Conservation (phyloP, 2,329 filamentous ascomycete genomes). For the Endoconidiophora polonica region DNA sequence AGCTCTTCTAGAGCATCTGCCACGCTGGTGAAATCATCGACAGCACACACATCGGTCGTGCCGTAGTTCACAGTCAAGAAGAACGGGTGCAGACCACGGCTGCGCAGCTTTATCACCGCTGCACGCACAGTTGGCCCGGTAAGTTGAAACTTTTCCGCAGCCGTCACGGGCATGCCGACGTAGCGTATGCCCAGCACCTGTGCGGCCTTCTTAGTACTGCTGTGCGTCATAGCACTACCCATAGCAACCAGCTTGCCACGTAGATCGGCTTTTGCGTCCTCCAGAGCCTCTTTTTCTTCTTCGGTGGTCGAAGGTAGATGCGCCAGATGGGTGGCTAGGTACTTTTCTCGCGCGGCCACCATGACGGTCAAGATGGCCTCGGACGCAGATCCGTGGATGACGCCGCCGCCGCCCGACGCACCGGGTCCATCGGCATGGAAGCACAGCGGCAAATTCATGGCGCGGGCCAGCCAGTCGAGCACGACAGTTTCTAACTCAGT, state of each 20-base stretch:
- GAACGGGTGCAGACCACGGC: slow-evolving; percentile 63
- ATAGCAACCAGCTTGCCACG: slow-evolving; percentile 51
- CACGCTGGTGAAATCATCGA: slow-evolving; percentile 65
- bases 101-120: slow-evolving; percentile 47
- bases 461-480: slow-evolving; percentile 75
- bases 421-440: slow-evolving; percentile 49
- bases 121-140: slow-evolving; percentile 44
- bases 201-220: slow-evolving; percentile 72
- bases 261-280: slow-evolving; percentile 54
- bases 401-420: slow-evolving; percentile 59
- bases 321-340: slow-evolving; percentile 44
- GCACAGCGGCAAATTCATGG: slow-evolving; percentile 54
- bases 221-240: slow-evolving; percentile 65
- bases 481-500: slow-evolving; percentile 90
- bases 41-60: slow-evolving; percentile 73
- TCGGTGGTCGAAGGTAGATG: slow-evolving; percentile 25
- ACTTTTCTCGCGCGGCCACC: slow-evolving; percentile 72
- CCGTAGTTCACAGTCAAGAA: slow-evolving; percentile 73
- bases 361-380: slow-evolving; percentile 78
- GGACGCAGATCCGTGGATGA: slow-evolving; percentile 84
- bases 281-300: slow-evolving; percentile 22
- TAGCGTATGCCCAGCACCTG: slow-evolving; percentile 75
- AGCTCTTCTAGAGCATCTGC: slow-evolving; percentile 26
- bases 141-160: slow-evolving; percentile 51
- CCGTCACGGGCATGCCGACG: slow-evolving; percentile 45